These are phyloP conservation scores for Trametes cubensis DNA, from an alignment of 768 basidiomycete species.

Conservation along the genomic window DNA sequence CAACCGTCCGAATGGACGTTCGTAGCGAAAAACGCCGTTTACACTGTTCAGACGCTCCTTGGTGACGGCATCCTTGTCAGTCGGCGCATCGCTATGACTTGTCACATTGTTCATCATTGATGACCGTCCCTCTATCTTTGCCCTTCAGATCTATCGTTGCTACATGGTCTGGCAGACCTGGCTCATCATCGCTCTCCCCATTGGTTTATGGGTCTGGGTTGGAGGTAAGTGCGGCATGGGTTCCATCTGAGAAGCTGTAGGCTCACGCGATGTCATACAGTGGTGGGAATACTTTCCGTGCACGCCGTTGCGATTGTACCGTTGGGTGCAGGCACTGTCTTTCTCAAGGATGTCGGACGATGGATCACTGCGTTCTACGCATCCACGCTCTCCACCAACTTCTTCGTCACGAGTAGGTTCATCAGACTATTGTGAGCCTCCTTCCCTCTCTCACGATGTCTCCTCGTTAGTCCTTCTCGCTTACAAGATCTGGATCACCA, in stretches of 20 bases:
- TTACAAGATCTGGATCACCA: conserved; percentile 32
- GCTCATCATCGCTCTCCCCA: conserved; percentile 25
- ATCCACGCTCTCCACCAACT: conserved; percentile 28
- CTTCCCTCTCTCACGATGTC: background rate
- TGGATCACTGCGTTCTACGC: conserved; percentile 32
- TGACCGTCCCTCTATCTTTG: no score
- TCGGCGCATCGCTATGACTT: no score
- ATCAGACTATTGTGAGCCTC: background rate
- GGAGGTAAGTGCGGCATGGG: conserved; percentile 11
- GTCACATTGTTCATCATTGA: no score
- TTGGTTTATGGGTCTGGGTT: conserved; percentile 15
- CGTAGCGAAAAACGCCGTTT: conserved; percentile 32
- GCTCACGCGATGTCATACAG: background rate
- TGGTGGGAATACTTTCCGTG: conserved; percentile 25
- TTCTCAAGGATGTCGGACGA: conserved; percentile 20
- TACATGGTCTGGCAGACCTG: conserved; percentile 30
- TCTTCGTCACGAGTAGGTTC: conserved; percentile 27
- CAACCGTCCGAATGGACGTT: conserved; percentile 34
- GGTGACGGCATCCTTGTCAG: conserved; percentile 36
- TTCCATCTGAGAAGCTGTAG: background rate
- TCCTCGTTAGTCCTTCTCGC: conserved; percentile 26
- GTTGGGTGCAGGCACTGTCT: conserved; percentile 15
- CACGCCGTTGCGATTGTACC: conserved; percentile 23
- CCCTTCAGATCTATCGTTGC: conserved; percentile 30
- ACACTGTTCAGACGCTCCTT: conserved; percentile 32